Evolutionary conservation across 306 rosid species (phyloP).

Genomic region (Lotus japonicus): DNA sequence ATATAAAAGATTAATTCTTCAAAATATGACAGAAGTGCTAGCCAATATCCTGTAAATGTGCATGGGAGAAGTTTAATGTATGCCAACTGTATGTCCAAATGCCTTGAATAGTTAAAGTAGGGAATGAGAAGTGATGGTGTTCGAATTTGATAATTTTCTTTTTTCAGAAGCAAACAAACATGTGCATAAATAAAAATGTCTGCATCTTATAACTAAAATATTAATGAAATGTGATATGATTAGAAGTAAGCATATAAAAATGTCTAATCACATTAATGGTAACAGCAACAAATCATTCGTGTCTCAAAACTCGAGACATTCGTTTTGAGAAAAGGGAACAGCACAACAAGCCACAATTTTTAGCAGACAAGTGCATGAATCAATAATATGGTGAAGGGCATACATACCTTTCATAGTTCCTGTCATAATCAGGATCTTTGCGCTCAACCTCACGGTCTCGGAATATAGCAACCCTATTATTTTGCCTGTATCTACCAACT

Average conservation of each 20-base stretch:
- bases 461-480: conserved; percentile 89
- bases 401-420: conserved; percentile 80
- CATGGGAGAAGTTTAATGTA: not conserved
- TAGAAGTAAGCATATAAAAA: not conserved
- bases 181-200: not conserved
- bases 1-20: not conserved
- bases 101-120: not conserved
- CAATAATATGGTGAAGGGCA: not conserved
- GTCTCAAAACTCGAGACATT: not conserved
- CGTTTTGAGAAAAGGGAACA: not conserved
- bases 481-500: conserved; percentile 66
- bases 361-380: not conserved
- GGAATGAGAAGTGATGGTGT: not conserved
- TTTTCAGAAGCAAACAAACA: not conserved
- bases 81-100: not conserved
- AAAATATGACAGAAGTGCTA: not conserved
- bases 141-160: not conserved
- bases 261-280: not conserved
- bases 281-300: not conserved
- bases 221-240: not conserved
- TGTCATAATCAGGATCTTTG: conserved; percentile 94
- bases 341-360: not conserved
- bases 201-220: not conserved
- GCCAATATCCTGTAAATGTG: not conserved
- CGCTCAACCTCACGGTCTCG: conserved; percentile 89